Base-by-base conservation (phyloP, 1,284 basidiomycete species). In the Microbotryum saponariae region DNA sequence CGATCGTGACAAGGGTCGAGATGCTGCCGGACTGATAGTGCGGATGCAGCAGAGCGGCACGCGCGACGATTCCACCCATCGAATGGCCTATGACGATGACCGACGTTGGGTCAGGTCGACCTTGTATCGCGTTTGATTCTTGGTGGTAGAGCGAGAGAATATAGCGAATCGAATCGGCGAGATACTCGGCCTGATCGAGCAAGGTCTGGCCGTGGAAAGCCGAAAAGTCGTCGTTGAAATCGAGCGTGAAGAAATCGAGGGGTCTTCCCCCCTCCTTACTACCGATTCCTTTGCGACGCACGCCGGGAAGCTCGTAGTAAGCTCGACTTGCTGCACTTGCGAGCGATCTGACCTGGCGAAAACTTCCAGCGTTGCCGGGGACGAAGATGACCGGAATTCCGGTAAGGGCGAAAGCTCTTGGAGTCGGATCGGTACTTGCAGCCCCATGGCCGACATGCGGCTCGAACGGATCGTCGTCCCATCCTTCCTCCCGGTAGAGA, bases 161-260 rank as follows among this genome's bases (percentile, higher is more conserved):
- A 68, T 88, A 89, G 6, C 78, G 76, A 54, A 97, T 82, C 7
- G 87, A 86, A 51, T 82, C 79, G 31, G 83, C 80, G 20, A 90
- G 81, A 75, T 90, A 98, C 20, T 79, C 76, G 23, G 86, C 88
- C 76, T 99, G 89, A 7, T 90, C 83, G 56, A 85, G 82, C 8
- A 98, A 79, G 0, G 92, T 97, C 2, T 86, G 82, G 0, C 91
- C 91, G 76, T 97, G 91, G 69, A 98, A 89, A 0, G 96, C 96
- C 3, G 91, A 92, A 49, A 97, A 84, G 73, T 97, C 96, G 75
- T 98, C 94, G 73, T 97, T 97, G 78, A 92, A 94, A 73, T 98
- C 92, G 65, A 92, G 89, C 25, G 91, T 81, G 73, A 87, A 97
- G 72, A 94, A 83, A 75, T 96, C 92, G 6, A 94, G 75, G 2